Base-by-base conservation (phyloP, 495 filamentous ascomycete species). In the Entonaema liquescens region DNA sequence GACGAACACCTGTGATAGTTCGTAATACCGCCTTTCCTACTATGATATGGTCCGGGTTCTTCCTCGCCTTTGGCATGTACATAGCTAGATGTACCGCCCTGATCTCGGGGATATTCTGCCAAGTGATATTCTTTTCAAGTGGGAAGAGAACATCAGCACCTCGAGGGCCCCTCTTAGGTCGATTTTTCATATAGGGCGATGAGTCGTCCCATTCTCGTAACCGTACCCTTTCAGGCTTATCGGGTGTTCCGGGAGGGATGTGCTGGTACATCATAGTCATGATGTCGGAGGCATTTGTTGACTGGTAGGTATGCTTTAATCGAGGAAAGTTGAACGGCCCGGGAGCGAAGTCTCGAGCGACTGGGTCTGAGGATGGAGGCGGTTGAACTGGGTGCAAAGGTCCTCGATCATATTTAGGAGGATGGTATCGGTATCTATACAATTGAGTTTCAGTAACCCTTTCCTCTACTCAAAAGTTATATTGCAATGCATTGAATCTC, bases 381-480 rank as follows among this genome's bases (percentile, higher is more conserved):
- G 92, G 90, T 79, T 96, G 92, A 76, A 97, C 89, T 47, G 95
- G 96, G 76, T 98, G 93, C 38, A 98, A 85, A 53, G 94, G 94
- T 60, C 95, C 95, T 77, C 95, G 91, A 80, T 97, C 87, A 86
- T 92, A 98, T 79, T 94, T 93, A 42, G 96, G 96, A 42, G 95
- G 88, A 49, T 92, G 92, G 80, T 90, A 98, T 81, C 94, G 91
- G 81, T 98, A 99, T 84, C 94, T 97, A 53, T 42, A 26, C n/a
- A 67, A 28, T 49, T 80, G 26, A 9, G 19, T 15, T 65, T 73
- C 15, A 73, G 59, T 21, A 68, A 62, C 13, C 25, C 9, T 54
- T 66, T 29, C 44, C 28, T 67, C 49, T 33, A 21, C 52, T 28
- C 33, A 15, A 59, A 57, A 5, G 0, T 17, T 19, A 5, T 7